Base-by-base conservation (phyloP, 176 grass and related monocot species). In the Juncus effusus region DNA sequence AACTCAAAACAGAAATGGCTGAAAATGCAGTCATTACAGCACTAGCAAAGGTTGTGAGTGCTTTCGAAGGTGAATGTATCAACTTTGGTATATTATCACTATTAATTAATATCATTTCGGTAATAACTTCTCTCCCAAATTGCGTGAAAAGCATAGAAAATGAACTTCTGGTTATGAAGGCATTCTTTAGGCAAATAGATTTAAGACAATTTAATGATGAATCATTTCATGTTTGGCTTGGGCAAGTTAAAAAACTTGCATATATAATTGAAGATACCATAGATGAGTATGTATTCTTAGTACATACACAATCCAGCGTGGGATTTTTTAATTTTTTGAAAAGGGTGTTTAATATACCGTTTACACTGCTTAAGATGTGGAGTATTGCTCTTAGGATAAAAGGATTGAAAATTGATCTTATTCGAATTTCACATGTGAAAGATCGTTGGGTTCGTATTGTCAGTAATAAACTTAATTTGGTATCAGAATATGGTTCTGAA, bases 101-200 rank as follows among this genome's bases (percentile, higher is more conserved):
- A 9, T 47, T 47, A 28, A 28, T 13, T 60, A 77, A 73, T 5
- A 45, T 77, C 42, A 35, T 45, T 58, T 36, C 44, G n/a, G 40
- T 51, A 28, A 0, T 38, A 36, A 9, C 51, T 5, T 19, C 44
- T 13, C 50, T 83, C 35, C 74, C 63, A 8, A 7, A 7, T 36
- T 49, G 64, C 50, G 77, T 83, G 74, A 60, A 59, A 13, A 53
- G 56, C 59, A 73, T 77, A 52, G 38, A 36, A 10, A 12, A 54
- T 45, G 80, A 83, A 54, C 66, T 83, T 54, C 37, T 42, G 38
- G 5, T 83, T 16, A 78, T 83, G 3, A n/a, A 83, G 13, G 52
- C 44, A 45, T 83, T 73, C 54, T 16, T 83, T 11, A 40, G 36
- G 44, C 47, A 72, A 12, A 40, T 44, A 10, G 42, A 55, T 3